Evolutionary conservation across 345 rosid genomes (phyloP).

Genomic region (Gossypium arboreum): DNA sequence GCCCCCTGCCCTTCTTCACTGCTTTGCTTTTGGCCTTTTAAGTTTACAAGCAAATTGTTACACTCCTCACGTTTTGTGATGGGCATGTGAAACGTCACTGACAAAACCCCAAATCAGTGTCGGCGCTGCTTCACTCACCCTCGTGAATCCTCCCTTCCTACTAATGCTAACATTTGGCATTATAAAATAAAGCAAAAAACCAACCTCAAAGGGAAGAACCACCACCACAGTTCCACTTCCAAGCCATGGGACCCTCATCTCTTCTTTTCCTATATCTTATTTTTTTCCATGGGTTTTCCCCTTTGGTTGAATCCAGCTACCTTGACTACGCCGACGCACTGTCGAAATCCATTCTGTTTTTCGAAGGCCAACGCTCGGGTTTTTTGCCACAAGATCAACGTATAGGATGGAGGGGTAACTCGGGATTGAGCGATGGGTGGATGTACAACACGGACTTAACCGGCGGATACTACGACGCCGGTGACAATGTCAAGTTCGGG

Average conservation of each 20-base stretch:
- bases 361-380: slow-evolving; percentile 96
- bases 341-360: slow-evolving; percentile 83
- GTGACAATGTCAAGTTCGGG: slow-evolving; percentile 85
- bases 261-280: neutral
- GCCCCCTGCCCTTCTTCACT: too few species aligned
- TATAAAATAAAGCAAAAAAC: neutral
- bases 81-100: slow-evolving; percentile 5
- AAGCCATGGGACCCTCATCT: slow-evolving; percentile 19
- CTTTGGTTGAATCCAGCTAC: slow-evolving; percentile 24
- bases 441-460: slow-evolving; percentile 58
- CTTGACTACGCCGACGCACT: slow-evolving; percentile 78
- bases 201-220: neutral
- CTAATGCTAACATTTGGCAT: neutral
- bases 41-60: neutral
- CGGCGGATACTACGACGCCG: slow-evolving; percentile 98
- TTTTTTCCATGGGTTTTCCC: neutral
- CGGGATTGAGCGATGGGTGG: slow-evolving; percentile 84
- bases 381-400: slow-evolving; percentile 69
- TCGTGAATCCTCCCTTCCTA: neutral
- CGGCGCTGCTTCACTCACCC: neutral
- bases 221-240: too few species aligned
- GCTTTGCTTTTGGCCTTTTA: neutral
- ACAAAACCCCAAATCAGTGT: slow-evolving; percentile 6
- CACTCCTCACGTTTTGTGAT: neutral
- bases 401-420: slow-evolving; percentile 63